Percentiles rank a stretch among this genome's conserved stretches.
These are phyloP conservation scores for Alternaria incomplexa DNA, from an alignment of 2,329 filamentous ascomycete genomes.

Conservation along the genomic window DNA sequence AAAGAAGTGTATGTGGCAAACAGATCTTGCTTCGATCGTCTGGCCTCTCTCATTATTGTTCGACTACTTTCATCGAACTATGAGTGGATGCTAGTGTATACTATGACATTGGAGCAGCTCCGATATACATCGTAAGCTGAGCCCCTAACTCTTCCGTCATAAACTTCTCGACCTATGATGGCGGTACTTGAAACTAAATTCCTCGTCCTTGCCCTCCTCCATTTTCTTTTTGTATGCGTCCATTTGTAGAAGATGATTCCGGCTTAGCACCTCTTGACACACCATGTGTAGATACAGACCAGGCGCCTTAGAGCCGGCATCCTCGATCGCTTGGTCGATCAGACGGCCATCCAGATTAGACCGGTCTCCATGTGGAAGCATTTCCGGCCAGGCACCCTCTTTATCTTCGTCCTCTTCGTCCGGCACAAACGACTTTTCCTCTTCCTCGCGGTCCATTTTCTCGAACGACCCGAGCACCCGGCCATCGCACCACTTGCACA, in stretches of 20 bases:
- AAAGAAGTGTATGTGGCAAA: neutral
- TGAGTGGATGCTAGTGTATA: neutral
- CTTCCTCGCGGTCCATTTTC: no score
- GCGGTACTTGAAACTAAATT: neutral
- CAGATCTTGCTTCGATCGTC: neutral
- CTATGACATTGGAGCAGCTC: neutral
- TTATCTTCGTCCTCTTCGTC: neutral
- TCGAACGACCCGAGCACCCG: neutral
- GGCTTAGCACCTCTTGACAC: neutral
- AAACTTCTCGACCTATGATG: no score
- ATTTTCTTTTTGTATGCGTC: neutral
- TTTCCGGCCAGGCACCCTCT: constrained; percentile 1
- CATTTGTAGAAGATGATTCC: neutral
- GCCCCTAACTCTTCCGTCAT: no score
- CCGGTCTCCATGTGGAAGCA: neutral
- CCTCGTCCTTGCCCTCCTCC: neutral
- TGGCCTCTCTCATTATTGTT: neutral
- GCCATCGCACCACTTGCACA: constrained; percentile 17
- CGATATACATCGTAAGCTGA: neutral
- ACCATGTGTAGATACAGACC: neutral
- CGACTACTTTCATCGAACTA: neutral
- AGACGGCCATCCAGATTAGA: neutral
- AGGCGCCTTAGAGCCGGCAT: neutral
- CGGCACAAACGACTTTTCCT: neutral
- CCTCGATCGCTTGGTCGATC: neutral